phyloP scores from a whole-genome alignment of 1,139 yeast species.

The Blastobotrys elegans region DNA sequence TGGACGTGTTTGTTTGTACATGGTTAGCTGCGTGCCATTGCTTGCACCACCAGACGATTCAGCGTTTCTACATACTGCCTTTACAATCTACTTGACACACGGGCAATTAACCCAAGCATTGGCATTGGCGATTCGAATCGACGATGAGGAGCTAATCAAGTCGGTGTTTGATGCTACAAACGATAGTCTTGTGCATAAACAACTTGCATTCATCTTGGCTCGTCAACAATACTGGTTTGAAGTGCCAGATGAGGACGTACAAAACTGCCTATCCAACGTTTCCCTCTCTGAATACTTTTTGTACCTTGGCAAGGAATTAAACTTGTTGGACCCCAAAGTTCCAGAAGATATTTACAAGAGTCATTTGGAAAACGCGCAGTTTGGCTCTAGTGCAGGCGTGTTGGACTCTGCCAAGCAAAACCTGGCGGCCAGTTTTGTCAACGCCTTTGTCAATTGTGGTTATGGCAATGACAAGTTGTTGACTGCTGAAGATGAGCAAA shows the following conservation, averaged over 20 bases:
- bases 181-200: conserved; percentile 75
- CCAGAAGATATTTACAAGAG: conserved; percentile 95
- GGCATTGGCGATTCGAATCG: conserved; percentile 82
- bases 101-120: conserved; percentile 85
- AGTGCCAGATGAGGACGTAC: conserved; percentile 69
- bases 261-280: conserved; percentile 78
- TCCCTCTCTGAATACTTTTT: conserved; percentile 73
- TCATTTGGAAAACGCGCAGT: conserved; percentile 69
- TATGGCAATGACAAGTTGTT: conserved; percentile 81
- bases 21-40: conserved; percentile 93
- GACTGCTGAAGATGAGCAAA: conserved; percentile 56
- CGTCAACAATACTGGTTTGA: conserved; percentile 80
- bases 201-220: conserved; percentile 83
- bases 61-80: conserved; percentile 87
- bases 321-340: conserved; percentile 79
- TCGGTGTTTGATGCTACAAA: conserved; percentile 72
- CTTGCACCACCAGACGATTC: conserved; percentile 93
- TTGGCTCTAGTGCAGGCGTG: conserved; percentile 56
- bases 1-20: conserved; percentile 85
- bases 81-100: conserved; percentile 72
- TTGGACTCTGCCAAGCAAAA: conserved; percentile 94
- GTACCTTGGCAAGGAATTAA: conserved; percentile 80
- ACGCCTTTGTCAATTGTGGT: conserved; percentile 86
- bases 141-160: conserved; percentile 69
- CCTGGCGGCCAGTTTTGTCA: conserved; percentile 91